Base-by-base conservation (phyloP, 176 grass and related monocot genomes). In the Oryza nivara region DNA sequence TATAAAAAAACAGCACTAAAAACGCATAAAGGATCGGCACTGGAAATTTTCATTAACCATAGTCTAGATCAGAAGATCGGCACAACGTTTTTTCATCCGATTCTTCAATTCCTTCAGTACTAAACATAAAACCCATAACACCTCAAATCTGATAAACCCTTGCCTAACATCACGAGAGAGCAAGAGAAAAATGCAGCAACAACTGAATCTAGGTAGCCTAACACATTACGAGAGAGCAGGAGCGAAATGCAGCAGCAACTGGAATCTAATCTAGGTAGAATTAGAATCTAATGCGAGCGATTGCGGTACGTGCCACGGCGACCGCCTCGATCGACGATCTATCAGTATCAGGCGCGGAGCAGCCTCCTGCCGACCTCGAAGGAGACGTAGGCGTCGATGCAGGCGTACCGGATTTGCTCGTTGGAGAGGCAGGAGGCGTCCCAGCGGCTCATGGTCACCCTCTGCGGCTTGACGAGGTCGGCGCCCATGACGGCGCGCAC, bases 401-500 rank as follows among this genome's bases (percentile, higher is more conserved):
- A 89, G 30, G 88, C 92, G 38, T 86, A 84, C 49, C 6, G 11
- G 65, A 91, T 92, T 73, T 92, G 94, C 17, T 80, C 65, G 15
- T 19, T 0, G 49, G 34, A 71, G 70, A 97, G 88, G 67, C 30
- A 14, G 34, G 16, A 22, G 1, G 72, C 80, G 26, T 90, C 92
- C 94, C 92, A 97, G 23, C 64, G 52, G 90, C 85, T 88, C 81
- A 92, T 67, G 51, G 61, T 92, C 15, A 93, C 82, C 75, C 32
- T 15, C 14, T 15, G 79, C 13, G 82, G 76, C 80, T 94, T 92
- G 43, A 45, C 44, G 56, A 92, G 32, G 12, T 36, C 0, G 65
- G 80, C 43, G 19, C 83, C 85, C 69, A 92, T 19, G 65, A 97
- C 83, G 77, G 26, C 77, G 9, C 4, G 41, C 1, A 28, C 90